Evolutionary conservation across 2,329 filamentous ascomycete species (phyloP).

Genomic region (Diaporthe ilicicola): DNA sequence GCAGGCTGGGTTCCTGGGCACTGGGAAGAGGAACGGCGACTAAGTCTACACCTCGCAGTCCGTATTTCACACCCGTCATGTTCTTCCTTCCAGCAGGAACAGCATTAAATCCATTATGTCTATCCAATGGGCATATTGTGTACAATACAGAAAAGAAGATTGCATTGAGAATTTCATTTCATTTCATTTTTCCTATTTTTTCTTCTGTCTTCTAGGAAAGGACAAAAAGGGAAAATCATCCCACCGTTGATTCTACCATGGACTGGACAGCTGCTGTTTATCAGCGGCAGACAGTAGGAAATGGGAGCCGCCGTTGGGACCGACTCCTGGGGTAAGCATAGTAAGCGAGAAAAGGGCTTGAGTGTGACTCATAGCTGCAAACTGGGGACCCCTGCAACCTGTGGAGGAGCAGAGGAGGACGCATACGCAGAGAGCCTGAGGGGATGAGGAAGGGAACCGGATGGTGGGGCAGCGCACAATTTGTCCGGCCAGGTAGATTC

Average conservation of each 20-base stretch:
- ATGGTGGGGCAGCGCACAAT: slow-evolving; percentile 16
- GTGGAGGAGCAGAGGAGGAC: neutral
- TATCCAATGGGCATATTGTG: no score
- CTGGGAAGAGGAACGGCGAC: neutral
- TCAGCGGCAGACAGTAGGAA: neutral
- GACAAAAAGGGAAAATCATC: no score
- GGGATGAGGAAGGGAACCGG: neutral
- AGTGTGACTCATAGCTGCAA: slow-evolving; percentile 12
- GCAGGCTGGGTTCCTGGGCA: neutral
- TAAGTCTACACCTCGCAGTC: neutral
- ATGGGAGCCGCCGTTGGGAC: neutral
- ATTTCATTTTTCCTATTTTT: no score
- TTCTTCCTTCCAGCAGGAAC: neutral
- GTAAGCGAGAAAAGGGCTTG: neutral
- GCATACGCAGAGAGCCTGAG: no score
- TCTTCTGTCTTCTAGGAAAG: no score
- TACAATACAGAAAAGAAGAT: no score
- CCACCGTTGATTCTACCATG: no score
- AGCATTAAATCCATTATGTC: no score
- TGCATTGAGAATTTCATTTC: no score
- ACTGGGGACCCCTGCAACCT: slow-evolving; percentile 11
- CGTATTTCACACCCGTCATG: neutral
- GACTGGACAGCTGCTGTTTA: no score
- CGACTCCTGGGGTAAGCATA: neutral
- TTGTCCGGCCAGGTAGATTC: neutral